Evolutionary conservation across 306 rosid species (phyloP).

Genomic region (Vigna angularis): DNA sequence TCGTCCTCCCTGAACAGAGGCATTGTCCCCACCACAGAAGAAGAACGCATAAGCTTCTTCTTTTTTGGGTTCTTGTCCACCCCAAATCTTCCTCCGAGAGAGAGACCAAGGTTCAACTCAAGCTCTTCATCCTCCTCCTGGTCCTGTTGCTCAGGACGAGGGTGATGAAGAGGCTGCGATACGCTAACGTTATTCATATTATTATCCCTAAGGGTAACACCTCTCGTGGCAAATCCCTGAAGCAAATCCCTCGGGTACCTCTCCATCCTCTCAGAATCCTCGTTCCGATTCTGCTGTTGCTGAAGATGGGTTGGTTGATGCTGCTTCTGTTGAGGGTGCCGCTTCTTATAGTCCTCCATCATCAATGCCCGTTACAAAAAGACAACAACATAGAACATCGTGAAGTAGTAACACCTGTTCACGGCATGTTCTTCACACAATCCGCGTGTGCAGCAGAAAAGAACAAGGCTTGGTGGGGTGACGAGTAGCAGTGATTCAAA

Average conservation of each 20-base stretch:
- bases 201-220: conserved; percentile 3
- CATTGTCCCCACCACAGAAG: conserved; percentile 76
- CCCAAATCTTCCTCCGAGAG: conserved; percentile 92
- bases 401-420: conserved; percentile 35
- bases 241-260: conserved; percentile 86
- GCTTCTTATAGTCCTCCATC: conserved; percentile 24
- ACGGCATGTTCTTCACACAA: not conserved
- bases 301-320: not conserved
- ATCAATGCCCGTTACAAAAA: not conserved
- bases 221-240: conserved; percentile 56
- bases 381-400: not conserved
- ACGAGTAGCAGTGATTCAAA: conserved; percentile 12
- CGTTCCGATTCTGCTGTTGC: conserved; percentile 1
- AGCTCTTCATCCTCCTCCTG: conserved; percentile 55
- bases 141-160: not conserved
- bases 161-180: not conserved
- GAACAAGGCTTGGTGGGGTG: not conserved
- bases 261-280: conserved; percentile 53
- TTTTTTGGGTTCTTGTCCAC: conserved; percentile 69
- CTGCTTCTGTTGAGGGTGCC: not conserved
- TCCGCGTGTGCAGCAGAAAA: not conserved
- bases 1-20: conserved; percentile 62
- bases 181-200: not conserved
- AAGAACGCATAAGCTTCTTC: conserved; percentile 71
- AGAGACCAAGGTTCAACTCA: conserved; percentile 88